Conservation (phyloP, 106 monocot species). For the Chionographis japonica region DNA sequence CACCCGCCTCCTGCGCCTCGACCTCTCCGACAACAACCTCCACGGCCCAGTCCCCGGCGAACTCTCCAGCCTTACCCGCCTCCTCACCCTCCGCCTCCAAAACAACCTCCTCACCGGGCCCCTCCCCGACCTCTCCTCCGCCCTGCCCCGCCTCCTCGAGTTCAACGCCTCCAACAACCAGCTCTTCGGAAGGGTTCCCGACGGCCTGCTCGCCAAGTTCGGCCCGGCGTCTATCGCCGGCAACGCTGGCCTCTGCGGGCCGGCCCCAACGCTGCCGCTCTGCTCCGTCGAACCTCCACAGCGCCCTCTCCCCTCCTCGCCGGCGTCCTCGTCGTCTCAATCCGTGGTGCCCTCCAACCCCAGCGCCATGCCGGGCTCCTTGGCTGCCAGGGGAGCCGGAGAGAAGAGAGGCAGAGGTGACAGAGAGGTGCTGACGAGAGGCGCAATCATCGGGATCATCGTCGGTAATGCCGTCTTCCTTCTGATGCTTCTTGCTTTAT, state of each 20-base stretch:
- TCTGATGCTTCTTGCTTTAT: slow-evolving; percentile 12
- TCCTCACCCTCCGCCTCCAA: slow-evolving; percentile 56
- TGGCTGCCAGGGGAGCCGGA: neutral
- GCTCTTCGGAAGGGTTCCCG: slow-evolving; percentile 44
- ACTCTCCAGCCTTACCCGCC: slow-evolving; percentile 31
- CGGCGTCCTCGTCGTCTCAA: slow-evolving; percentile 15
- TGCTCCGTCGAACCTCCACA: slow-evolving; percentile 21
- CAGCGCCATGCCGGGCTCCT: slow-evolving; percentile 17
- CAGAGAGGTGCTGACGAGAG: slow-evolving; percentile 17
- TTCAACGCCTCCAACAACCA: slow-evolving; percentile 59
- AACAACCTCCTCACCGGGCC: slow-evolving; percentile 50
- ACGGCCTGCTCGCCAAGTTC: slow-evolving; percentile 34
- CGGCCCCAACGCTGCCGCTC: slow-evolving; percentile 22
- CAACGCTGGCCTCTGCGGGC: slow-evolving; percentile 50
- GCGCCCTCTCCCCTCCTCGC: neutral
- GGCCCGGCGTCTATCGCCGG: slow-evolving; percentile 35
- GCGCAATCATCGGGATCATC: slow-evolving; percentile 24
- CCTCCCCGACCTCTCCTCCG: slow-evolving; percentile 39
- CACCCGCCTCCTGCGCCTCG: slow-evolving; percentile 38
- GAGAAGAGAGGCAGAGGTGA: neutral
- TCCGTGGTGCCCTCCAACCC: slow-evolving; percentile 39
- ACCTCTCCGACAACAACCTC: slow-evolving; percentile 54
- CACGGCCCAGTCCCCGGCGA: slow-evolving; percentile 39
- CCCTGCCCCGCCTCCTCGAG: slow-evolving; percentile 33
- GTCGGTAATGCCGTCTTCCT: slow-evolving; percentile 23